These are phyloP conservation scores for Nicotiana otophora DNA, from an alignment of 257 asterid genomes.

Conservation along the genomic window DNA sequence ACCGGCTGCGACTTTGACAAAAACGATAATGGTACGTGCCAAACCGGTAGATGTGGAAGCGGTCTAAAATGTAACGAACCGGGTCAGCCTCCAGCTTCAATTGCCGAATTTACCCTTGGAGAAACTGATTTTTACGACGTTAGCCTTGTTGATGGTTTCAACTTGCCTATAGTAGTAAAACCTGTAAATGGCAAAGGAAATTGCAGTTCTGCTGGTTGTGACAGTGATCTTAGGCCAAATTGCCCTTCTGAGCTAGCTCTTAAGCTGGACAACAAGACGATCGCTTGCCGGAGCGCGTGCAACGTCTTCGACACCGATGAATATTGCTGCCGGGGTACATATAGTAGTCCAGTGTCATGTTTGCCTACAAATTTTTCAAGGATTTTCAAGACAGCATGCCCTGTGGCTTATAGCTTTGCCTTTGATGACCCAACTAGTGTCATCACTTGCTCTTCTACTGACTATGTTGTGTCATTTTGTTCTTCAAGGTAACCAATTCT, in stretches of 20 bases:
- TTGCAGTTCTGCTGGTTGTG: conserved; percentile 56
- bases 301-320: conserved; percentile 42
- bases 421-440: conserved; percentile 50
- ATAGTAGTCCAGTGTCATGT: conserved; percentile 40
- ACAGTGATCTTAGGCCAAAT: conserved; percentile 38
- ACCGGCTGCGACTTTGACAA: conserved; percentile 51
- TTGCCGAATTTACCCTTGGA: conserved; percentile 59
- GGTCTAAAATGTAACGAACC: conserved; percentile 35
- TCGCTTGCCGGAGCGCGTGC: conserved; percentile 65
- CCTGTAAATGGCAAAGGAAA: conserved; percentile 49
- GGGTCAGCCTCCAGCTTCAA: conserved; percentile 54
- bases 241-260: conserved; percentile 50
- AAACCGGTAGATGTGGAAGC: conserved; percentile 52
- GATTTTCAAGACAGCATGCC: conserved; percentile 51
- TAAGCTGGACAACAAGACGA: conserved; percentile 19
- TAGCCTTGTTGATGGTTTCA: conserved; percentile 72
- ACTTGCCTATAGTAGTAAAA: conserved; percentile 45
- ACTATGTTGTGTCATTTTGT: conserved; percentile 48
- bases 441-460: conserved; percentile 48
- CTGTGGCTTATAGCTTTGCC: conserved; percentile 57
- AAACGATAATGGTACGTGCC: conserved; percentile 44
- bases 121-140: conserved; percentile 48
- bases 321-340: conserved; percentile 49
- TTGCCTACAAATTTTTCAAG: conserved; percentile 54
- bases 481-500: conserved; percentile 34